phyloP scores from a whole-genome alignment of 2,329 filamentous ascomycete species.

The Fusarium nurragi region DNA sequence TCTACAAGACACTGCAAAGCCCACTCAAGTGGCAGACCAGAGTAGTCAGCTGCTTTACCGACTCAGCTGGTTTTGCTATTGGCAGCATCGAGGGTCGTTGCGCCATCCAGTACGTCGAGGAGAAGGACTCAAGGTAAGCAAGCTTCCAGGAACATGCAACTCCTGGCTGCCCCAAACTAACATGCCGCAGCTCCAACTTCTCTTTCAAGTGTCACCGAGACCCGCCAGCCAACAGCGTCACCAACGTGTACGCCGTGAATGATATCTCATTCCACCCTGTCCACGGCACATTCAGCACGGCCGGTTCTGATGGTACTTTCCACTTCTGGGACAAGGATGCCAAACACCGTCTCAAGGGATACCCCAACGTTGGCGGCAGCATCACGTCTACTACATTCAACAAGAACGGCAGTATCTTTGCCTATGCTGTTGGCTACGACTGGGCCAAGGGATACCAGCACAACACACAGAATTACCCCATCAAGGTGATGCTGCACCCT shows the following conservation, averaged over 20 bases:
- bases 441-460: conserved; percentile 96
- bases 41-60: conserved; percentile 92
- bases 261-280: conserved; percentile 97
- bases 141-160: conserved; percentile 34
- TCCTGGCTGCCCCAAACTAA: conserved; percentile 11
- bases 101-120: conserved; percentile 97
- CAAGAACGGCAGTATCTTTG: conserved; percentile 82
- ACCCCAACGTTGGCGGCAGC: conserved; percentile 82
- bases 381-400: conserved; percentile 96
- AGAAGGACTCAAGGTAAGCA: conserved; percentile 84
- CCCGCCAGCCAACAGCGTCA: conserved; percentile 75
- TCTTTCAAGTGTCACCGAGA: conserved; percentile 99
- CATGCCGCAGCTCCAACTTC: conserved; percentile 79
- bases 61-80: conserved; percentile 91
- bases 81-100: conserved; percentile 97
- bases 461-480: conserved; percentile 79
- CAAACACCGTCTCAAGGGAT: conserved; percentile 90
- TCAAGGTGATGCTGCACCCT: conserved; percentile 87
- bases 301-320: conserved; percentile 94
- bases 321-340: conserved; percentile 96
- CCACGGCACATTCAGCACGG: conserved; percentile 98
- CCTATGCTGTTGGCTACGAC: conserved; percentile 93
- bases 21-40: conserved; percentile 98
- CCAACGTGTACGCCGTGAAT: conserved; percentile 95
- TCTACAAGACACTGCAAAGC: conserved; percentile 96